Percentiles rank a stretch among this genome's conserved stretches.
These are phyloP conservation scores for Chytridium lagenaria DNA, from an alignment of 371 early-diverging fungal genomes.

Conservation along the genomic window DNA sequence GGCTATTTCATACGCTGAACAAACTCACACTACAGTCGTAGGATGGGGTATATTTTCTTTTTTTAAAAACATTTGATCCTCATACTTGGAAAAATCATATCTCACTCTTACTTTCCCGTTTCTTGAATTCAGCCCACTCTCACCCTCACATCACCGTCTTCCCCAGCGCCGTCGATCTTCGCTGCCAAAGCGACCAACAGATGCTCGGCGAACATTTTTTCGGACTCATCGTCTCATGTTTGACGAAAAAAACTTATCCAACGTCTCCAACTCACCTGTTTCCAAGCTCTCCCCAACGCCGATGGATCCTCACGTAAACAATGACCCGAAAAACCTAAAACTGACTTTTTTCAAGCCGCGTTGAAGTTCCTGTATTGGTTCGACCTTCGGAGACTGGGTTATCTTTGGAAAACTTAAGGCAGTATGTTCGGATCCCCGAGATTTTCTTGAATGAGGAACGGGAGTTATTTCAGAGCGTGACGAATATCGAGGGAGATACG, in stretches of 20 bases:
- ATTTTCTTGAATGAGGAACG: constrained; percentile 28
- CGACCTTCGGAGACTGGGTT: constrained; percentile 10
- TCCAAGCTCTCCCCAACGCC: constrained; percentile 26
- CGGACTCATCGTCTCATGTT: constrained; percentile 77
- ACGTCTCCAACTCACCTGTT: constrained; percentile 36
- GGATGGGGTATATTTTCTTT: constrained; percentile 74
- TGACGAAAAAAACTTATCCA: constrained; percentile 46
- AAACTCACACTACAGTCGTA: constrained; percentile 61
- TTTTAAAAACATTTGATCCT: background rate
- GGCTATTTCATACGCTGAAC: constrained; percentile 73
- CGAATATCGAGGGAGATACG: constrained; percentile 21
- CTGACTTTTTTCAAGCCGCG: background rate
- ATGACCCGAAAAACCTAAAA: background rate
- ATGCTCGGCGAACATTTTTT: constrained; percentile 68
- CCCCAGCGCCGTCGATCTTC: constrained; percentile 76
- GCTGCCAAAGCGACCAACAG: constrained; percentile 72
- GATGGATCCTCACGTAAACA: background rate
- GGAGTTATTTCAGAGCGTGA: constrained; percentile 18
- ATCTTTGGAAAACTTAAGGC: background rate
- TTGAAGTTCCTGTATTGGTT: constrained; percentile 33
- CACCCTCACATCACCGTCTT: constrained; percentile 81
- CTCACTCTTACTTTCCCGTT: too few species aligned
- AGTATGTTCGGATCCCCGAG: constrained; percentile 28
- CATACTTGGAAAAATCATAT: background rate
- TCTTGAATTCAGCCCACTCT: constrained; percentile 49